Percentiles rank a stretch among this genome's conserved stretches.
Conservation (phyloP, 208 protist species). For the Trypanosoma boissoni region DNA sequence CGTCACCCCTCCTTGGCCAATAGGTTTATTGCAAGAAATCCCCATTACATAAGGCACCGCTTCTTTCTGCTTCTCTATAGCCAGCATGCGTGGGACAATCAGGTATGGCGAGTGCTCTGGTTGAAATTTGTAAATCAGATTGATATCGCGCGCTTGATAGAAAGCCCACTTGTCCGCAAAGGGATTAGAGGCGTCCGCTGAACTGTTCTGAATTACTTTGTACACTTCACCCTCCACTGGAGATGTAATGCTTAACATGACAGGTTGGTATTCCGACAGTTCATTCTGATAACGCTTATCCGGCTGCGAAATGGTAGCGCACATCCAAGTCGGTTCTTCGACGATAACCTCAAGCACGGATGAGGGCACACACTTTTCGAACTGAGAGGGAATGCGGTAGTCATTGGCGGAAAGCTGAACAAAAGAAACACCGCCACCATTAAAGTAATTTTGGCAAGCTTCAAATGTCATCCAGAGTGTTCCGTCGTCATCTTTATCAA, state of each 20-base stretch:
- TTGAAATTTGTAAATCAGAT: conserved; percentile 58
- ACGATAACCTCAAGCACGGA: conserved; percentile 69
- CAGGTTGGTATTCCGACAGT: conserved; percentile 57
- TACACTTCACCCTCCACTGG: conserved; percentile 48
- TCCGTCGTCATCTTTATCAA: conserved; percentile 48
- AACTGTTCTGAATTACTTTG: conserved; percentile 74
- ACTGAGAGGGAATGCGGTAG: conserved; percentile 74
- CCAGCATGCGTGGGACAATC: conserved; percentile 67
- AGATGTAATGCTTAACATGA: conserved; percentile 79
- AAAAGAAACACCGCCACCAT: conserved; percentile 82
- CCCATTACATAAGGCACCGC: conserved; percentile 55
- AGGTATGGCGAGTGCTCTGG: conserved; percentile 61
- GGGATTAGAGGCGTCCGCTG: conserved; percentile 54
- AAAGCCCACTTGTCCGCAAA: conserved; percentile 77
- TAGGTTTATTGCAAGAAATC: conserved; percentile 50
- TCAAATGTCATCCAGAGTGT: conserved; percentile 87
- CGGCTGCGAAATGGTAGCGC: conserved; percentile 71
- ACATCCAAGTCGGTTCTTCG: conserved; percentile 56
- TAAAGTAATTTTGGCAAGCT: conserved; percentile 78
- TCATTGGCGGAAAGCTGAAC: conserved; percentile 53
- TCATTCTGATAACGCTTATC: conserved; percentile 52
- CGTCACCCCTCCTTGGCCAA: conserved; percentile 46
- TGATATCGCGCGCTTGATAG: conserved; percentile 75
- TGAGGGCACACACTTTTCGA: conserved; percentile 59
- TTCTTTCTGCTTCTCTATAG: conserved; percentile 21